Evolutionary conservation across 2,329 filamentous ascomycete genomes (phyloP).

Genomic region (Colletotrichum gigasporum): DNA sequence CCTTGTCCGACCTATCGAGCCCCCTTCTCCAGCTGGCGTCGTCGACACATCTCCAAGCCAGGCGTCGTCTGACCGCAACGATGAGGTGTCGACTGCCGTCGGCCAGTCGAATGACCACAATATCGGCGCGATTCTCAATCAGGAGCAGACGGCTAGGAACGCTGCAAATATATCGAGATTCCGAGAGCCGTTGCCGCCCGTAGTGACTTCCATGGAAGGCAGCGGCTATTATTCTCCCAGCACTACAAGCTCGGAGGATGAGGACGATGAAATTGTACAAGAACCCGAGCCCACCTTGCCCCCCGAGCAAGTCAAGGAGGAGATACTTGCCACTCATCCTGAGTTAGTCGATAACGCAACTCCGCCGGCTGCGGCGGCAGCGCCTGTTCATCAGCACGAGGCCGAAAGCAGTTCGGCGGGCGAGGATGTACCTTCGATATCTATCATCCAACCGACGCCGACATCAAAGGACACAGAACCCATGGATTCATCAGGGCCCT

Average conservation of each 20-base stretch:
- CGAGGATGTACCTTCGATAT: conserved; percentile 51
- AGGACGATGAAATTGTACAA: conserved; percentile 38
- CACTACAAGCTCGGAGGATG: conserved; percentile 51
- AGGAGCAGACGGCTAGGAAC: conserved; percentile 63
- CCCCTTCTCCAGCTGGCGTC: conserved; percentile 38
- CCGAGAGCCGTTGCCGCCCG: conserved; percentile 73
- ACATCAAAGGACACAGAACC: conserved; percentile 32
- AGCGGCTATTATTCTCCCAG: conserved; percentile 71
- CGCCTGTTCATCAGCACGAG: not conserved
- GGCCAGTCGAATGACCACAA: conserved; percentile 68
- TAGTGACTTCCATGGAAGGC: conserved; percentile 76
- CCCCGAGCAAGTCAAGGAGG: conserved; percentile 7
- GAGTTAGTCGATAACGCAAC: not conserved
- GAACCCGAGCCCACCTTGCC: conserved; percentile 19
- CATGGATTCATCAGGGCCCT: conserved; percentile 21
- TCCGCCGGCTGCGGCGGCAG: not conserved
- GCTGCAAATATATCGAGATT: conserved; percentile 65
- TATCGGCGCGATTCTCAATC: conserved; percentile 63
- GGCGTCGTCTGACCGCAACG: conserved; percentile 30
- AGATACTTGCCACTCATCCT: conserved; percentile 14
- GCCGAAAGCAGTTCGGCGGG: not conserved
- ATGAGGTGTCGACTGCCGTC: conserved; percentile 42
- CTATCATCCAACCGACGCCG: conserved; percentile 56
- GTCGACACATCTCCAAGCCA: conserved; percentile 37
- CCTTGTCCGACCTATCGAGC: conserved; percentile 63